These are phyloP conservation scores for Brassica cretica DNA, from an alignment of 345 rosid genomes.

Conservation along the genomic window DNA sequence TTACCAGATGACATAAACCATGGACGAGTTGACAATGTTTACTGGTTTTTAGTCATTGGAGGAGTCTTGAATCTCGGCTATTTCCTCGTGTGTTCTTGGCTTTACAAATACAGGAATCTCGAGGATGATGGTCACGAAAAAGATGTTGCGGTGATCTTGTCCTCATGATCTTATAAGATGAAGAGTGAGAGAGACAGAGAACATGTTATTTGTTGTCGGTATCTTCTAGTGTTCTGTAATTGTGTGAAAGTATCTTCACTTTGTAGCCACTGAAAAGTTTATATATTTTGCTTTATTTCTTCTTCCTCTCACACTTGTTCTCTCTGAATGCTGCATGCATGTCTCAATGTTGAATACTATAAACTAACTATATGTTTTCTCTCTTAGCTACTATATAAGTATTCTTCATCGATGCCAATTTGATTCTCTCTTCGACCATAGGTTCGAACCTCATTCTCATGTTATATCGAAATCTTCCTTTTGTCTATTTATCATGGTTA, in stretches of 20 bases:
- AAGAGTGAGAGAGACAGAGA: background rate
- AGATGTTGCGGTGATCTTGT: background rate
- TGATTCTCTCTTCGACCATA: too few relatives aligned
- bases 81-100: background rate
- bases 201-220: background rate
- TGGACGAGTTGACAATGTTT: constrained; percentile 51
- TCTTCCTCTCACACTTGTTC: background rate
- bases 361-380: background rate
- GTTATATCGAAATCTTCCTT: too few relatives aligned
- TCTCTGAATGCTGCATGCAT: background rate
- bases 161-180: background rate
- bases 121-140: background rate
- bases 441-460: too few relatives aligned
- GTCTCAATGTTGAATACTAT: background rate
- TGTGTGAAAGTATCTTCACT: background rate
- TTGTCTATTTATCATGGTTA: too few relatives aligned
- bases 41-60: constrained; percentile 43
- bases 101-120: background rate
- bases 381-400: too few relatives aligned
- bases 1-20: constrained; percentile 50
- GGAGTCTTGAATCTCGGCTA: constrained; percentile 42
- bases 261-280: background rate
- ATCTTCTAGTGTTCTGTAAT: background rate
- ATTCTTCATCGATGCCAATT: too few relatives aligned
- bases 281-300: background rate